A percentile compares a stretch with the other conserved stretches of the same genome.
Conservation (phyloP, 176 grass and related monocot genomes). For the Cenchrus purpureus region DNA sequence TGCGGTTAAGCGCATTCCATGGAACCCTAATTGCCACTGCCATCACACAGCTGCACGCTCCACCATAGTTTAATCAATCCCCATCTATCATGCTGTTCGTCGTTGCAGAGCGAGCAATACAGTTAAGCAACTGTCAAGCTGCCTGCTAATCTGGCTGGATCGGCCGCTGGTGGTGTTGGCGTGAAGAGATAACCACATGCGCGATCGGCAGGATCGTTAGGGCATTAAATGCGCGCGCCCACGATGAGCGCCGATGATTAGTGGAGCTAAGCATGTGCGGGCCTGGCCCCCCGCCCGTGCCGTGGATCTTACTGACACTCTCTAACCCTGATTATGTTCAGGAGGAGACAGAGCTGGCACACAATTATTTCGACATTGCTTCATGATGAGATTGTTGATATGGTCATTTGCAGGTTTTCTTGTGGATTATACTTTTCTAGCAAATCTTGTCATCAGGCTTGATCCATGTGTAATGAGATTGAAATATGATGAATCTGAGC, state of each 20-base stretch:
- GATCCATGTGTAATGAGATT: neutral
- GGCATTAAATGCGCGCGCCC: slow-evolving; percentile 46
- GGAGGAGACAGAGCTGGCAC: neutral
- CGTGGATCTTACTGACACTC: slow-evolving; percentile 20
- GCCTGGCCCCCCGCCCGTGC: neutral
- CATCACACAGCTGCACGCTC: neutral
- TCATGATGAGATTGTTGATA: neutral
- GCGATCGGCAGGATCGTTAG: slow-evolving; percentile 26
- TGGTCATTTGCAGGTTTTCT: neutral
- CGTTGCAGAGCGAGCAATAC: neutral
- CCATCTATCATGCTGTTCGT: neutral
- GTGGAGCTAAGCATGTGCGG: slow-evolving; percentile 40
- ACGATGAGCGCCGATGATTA: slow-evolving; percentile 43
- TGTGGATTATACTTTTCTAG: neutral
- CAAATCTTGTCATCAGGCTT: neutral
- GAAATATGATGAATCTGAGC: neutral
- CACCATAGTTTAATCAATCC: slow-evolving; percentile 5
- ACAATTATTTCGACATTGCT: slow-evolving; percentile 21
- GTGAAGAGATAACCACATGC: slow-evolving; percentile 27
- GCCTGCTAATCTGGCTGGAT: slow-evolving; percentile 31
- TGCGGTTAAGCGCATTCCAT: slow-evolving; percentile 24
- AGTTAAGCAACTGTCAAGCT: slow-evolving; percentile 18
- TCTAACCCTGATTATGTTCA: slow-evolving; percentile 22
- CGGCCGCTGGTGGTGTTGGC: neutral
- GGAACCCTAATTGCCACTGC: slow-evolving; percentile 12